Evolutionary conservation across 352 stramenopile species (phyloP).

Genomic region (Globisporangium heterothallicum): DNA sequence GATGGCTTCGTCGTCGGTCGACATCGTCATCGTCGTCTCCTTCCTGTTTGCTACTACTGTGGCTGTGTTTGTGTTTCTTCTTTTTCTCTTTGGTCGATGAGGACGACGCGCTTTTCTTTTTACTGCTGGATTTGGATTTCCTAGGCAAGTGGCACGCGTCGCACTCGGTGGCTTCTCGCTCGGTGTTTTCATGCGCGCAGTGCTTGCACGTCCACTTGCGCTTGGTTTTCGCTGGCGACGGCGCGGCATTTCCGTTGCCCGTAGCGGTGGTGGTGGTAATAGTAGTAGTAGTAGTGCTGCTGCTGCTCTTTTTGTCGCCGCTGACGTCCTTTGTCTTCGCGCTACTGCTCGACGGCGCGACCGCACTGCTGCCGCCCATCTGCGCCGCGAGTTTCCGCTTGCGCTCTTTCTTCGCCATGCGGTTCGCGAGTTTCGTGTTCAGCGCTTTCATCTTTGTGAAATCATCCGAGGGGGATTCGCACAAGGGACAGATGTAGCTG

Average conservation of each 20-base stretch:
- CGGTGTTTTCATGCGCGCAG: conserved; percentile 41
- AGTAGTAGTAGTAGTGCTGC: neutral
- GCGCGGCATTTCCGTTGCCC: neutral
- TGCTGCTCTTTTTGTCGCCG: conserved; percentile 16
- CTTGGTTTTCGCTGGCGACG: conserved; percentile 6
- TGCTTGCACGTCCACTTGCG: conserved; percentile 40
- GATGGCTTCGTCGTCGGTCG: conserved; percentile 49
- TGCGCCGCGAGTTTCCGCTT: conserved; percentile 25
- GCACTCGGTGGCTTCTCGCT: conserved; percentile 35
- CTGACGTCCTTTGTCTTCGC: neutral
- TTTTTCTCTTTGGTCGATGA: conserved; percentile 13
- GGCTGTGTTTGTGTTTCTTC: conserved; percentile 12
- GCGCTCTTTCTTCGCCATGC: conserved; percentile 40
- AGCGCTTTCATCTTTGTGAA: conserved; percentile 53
- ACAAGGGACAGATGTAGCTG: conserved; percentile 83
- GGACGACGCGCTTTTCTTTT: conserved; percentile 8
- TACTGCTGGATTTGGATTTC: conserved; percentile 8
- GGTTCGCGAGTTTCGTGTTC: conserved; percentile 77
- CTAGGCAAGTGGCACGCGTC: conserved; percentile 30
- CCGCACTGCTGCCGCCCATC: neutral
- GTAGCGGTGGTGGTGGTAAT: neutral
- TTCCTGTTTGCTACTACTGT: conserved; percentile 10
- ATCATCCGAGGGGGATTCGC: conserved; percentile 65
- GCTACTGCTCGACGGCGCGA: conserved; percentile 3
- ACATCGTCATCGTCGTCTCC: conserved; percentile 25